Conservation (phyloP, 495 filamentous ascomycete species). For the Rhypophila decipiens region DNA sequence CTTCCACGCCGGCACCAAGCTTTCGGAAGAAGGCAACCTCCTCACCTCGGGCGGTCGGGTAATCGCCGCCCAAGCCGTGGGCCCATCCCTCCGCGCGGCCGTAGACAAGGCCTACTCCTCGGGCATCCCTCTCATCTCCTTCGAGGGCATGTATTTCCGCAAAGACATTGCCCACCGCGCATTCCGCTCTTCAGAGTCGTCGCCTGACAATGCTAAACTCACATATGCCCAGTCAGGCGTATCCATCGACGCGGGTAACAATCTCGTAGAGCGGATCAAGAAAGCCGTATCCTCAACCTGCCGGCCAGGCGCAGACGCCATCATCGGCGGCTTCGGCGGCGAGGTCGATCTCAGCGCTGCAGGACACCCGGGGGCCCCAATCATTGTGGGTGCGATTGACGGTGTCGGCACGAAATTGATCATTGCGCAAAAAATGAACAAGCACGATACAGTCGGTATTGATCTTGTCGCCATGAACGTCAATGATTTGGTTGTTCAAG, state of each 20-base stretch:
- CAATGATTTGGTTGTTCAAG: conserved; percentile 93
- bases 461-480: conserved; percentile 99
- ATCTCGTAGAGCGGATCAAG: conserved; percentile 86
- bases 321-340: conserved; percentile 94
- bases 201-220: conserved; percentile 51
- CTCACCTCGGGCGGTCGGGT: conserved; percentile 81
- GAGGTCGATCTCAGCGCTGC: conserved; percentile 74
- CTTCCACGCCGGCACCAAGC: conserved; percentile 88
- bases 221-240: conserved; percentile 94
- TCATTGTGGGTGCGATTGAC: conserved; percentile 85
- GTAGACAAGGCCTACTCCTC: conserved; percentile 78
- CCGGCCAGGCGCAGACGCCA: conserved; percentile 77
- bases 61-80: conserved; percentile 79
- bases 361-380: conserved; percentile 66
- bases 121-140: conserved; percentile 71
- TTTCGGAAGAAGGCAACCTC: conserved; percentile 51
- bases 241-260: conserved; percentile 85
- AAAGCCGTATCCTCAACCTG: conserved; percentile 68
- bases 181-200: conserved; percentile 35
- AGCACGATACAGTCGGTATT: conserved; percentile 90
- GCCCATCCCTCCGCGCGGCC: conserved; percentile 67
- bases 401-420: conserved; percentile 96
- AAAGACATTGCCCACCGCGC: conserved; percentile 83
- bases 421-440: conserved; percentile 78
- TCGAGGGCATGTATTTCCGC: conserved; percentile 86